Conservation (phyloP, 2,329 filamentous ascomycete genomes). For the Fusarium pininemorale region DNA sequence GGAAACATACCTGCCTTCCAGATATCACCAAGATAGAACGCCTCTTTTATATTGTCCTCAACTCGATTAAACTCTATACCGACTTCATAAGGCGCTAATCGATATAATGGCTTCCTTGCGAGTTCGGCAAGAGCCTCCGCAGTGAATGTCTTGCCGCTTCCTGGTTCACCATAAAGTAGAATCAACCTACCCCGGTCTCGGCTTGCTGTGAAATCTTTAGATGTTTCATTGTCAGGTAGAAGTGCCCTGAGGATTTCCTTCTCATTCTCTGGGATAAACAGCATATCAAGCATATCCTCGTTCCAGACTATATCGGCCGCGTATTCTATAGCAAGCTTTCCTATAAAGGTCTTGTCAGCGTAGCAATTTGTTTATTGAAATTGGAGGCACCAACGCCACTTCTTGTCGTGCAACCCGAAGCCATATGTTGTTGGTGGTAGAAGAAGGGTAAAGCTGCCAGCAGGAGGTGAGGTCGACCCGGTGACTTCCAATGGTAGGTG, state of each 20-base stretch:
- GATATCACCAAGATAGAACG: not conserved
- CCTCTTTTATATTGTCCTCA: not conserved
- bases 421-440: not conserved
- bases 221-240: accelerated
- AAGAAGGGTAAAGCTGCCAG: not conserved
- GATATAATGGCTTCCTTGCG: not conserved
- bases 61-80: not conserved
- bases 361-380: not conserved
- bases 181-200: not conserved
- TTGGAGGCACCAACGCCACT: not conserved
- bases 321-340: not conserved
- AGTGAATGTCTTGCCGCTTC: not conserved
- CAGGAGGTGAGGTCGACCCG: not conserved
- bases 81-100: not conserved
- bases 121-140: not conserved
- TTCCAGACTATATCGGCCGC: not conserved
- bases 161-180: accelerated
- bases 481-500: not conserved
- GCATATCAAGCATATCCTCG: not conserved
- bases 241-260: not conserved
- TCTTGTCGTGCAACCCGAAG: not conserved
- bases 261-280: accelerated
- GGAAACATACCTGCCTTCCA: not conserved
- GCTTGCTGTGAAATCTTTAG: not conserved
- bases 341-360: not conserved